Conservation (phyloP, 768 basidiomycete genomes). For the Psilocybe azurescens region DNA sequence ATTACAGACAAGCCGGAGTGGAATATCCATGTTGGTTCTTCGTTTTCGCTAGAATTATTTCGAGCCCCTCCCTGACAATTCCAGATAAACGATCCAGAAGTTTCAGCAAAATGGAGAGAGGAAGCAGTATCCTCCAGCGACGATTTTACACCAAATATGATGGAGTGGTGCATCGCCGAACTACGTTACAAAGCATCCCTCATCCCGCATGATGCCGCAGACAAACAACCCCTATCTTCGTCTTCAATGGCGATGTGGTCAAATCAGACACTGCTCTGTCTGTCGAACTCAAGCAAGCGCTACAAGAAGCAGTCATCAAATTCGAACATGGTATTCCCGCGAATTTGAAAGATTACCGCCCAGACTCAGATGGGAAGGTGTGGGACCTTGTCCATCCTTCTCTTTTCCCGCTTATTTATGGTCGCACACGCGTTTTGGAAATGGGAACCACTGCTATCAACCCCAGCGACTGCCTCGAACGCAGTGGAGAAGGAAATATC, state of each 20-base stretch:
- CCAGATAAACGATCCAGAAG: constrained; percentile 28
- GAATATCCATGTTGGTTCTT: constrained; percentile 31
- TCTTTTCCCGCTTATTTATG: constrained; percentile 44
- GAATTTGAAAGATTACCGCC: constrained; percentile 49
- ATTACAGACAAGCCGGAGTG: constrained; percentile 40
- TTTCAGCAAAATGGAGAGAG: constrained; percentile 30
- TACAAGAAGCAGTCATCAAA: constrained; percentile 27
- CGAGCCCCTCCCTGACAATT: not conserved
- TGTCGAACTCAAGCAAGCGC: constrained; percentile 22
- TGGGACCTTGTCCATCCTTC: constrained; percentile 53
- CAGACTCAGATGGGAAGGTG: constrained; percentile 44
- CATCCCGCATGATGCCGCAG: not conserved
- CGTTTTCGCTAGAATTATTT: not conserved
- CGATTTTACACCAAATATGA: constrained; percentile 31
- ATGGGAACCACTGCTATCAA: constrained; percentile 10
- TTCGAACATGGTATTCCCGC: constrained; percentile 42
- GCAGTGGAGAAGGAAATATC: constrained; percentile 27
- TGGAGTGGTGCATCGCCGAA: constrained; percentile 32
- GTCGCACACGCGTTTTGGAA: constrained; percentile 30
- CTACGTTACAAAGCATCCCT: constrained; percentile 26
- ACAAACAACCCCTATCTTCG: constrained; percentile 22
- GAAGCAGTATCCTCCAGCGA: constrained; percentile 21
- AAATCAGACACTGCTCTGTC: constrained; percentile 41
- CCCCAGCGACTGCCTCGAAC: constrained; percentile 27
- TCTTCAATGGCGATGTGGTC: constrained; percentile 32